phyloP scores from a whole-genome alignment of 371 early-diverging fungal genomes.

The Rhizopus microsporus region DNA sequence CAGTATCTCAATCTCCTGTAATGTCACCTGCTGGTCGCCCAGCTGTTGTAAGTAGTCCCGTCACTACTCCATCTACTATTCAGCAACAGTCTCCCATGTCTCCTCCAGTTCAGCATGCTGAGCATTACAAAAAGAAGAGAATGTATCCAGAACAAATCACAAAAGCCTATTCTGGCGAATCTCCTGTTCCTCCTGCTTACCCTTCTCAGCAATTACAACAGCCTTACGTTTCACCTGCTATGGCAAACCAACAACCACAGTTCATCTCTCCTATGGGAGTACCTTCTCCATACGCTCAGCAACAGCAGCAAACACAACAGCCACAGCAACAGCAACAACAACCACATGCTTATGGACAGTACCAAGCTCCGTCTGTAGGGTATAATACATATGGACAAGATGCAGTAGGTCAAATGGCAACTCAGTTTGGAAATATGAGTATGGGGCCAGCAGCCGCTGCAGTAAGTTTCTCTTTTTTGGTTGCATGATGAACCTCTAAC shows the following conservation, averaged over 20 bases:
- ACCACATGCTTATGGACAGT: constrained; percentile 26
- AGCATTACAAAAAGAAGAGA: constrained; percentile 52
- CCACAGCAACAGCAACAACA: constrained; percentile 26
- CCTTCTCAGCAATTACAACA: constrained; percentile 14
- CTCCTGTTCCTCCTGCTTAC: constrained; percentile 18
- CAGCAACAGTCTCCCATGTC: constrained; percentile 12
- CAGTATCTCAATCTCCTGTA: constrained; percentile 20
- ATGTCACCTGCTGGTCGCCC: constrained; percentile 9
- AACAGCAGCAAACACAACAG: constrained; percentile 15
- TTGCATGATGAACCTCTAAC: background rate
- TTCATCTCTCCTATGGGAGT: constrained; percentile 36
- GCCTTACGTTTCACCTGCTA: constrained; percentile 23
- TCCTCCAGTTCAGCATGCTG: constrained; percentile 15
- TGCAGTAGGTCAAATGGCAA: constrained; percentile 35
- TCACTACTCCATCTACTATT: constrained; percentile 10
- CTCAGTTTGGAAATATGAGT: constrained; percentile 51
- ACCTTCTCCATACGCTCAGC: constrained; percentile 21
- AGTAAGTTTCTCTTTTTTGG: constrained; percentile 19
- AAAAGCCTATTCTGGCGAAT: constrained; percentile 45
- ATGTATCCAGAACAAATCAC: constrained; percentile 65
- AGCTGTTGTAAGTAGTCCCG: background rate
- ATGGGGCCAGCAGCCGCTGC: constrained; percentile 23
- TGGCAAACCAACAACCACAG: constrained; percentile 20
- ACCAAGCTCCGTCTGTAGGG: constrained; percentile 27
- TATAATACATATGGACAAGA: constrained; percentile 32